A percentile compares a stretch with the other conserved stretches of the same genome.
Conservation (phyloP, 2,329 filamentous ascomycete genomes). For the Calonectria fujianensis region DNA sequence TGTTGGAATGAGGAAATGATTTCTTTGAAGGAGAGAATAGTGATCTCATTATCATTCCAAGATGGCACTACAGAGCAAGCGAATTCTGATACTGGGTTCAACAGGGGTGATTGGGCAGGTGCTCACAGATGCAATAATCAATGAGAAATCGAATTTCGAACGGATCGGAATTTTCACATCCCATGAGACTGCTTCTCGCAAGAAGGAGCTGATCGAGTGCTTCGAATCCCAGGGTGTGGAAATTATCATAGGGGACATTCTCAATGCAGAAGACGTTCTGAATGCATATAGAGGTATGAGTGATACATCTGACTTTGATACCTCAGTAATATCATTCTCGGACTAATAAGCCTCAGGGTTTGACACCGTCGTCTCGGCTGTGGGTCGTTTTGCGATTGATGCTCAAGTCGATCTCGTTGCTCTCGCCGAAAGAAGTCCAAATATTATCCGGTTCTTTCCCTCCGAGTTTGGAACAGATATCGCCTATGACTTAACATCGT, state of each 20-base stretch:
- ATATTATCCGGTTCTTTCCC: background rate
- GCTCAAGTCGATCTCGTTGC: background rate
- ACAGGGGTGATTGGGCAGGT: conserved; percentile 17
- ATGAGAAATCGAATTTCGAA: background rate
- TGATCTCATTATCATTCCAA: background rate
- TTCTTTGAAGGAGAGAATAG: background rate
- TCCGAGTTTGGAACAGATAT: background rate
- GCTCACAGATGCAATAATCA: background rate
- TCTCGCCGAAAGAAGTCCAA: background rate
- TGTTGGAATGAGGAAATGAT: background rate
- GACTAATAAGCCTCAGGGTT: background rate
- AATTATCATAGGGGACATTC: conserved; percentile 1
- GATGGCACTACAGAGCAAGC: background rate
- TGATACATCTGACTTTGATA: background rate
- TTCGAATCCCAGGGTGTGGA: background rate
- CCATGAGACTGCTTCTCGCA: background rate
- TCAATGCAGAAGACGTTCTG: background rate
- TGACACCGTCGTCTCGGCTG: background rate
- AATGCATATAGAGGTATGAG: background rate
- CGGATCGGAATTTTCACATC: conserved; percentile 12
- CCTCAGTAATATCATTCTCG: background rate
- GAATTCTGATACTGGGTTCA: background rate
- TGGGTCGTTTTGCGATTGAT: background rate
- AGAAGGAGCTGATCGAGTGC: background rate
- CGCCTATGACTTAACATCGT: background rate